phyloP scores from a whole-genome alignment of 352 stramenopile species.

The Phytopythium aichiense region DNA sequence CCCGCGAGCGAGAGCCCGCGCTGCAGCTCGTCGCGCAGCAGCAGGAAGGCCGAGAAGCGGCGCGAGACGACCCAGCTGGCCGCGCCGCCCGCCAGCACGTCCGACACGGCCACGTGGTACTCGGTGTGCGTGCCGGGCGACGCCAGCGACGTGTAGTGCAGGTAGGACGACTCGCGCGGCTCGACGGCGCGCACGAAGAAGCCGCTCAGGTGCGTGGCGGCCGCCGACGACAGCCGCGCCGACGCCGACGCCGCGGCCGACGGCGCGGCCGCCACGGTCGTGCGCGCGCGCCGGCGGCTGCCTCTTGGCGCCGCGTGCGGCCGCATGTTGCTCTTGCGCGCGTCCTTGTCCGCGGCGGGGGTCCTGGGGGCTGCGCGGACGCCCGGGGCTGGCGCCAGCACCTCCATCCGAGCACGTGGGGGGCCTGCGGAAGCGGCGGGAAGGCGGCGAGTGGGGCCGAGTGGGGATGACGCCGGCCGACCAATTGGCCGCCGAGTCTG shows the following conservation, averaged over 20 bases:
- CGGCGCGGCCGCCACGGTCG: conserved; percentile 3
- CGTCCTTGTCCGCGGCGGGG: neutral
- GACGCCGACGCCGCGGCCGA: neutral
- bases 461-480: neutral
- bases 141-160: conserved; percentile 43
- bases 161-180: conserved; percentile 43
- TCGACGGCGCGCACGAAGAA: conserved; percentile 64
- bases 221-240: conserved; percentile 11
- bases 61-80: conserved; percentile 54
- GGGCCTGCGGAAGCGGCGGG: neutral
- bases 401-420: neutral
- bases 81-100: conserved; percentile 33
- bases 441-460: neutral
- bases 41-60: conserved; percentile 63
- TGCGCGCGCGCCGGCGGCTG: conserved; percentile 1
- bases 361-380: neutral
- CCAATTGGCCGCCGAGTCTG: neutral
- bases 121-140: conserved; percentile 48
- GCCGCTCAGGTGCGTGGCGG: conserved; percentile 39
- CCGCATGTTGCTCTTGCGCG: neutral
- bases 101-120: conserved; percentile 62
- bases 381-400: neutral
- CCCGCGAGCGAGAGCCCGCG: conserved; percentile 31
- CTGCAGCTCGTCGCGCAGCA: conserved; percentile 50
- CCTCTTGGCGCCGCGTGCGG: neutral